These are phyloP conservation scores for Gracilaria caudata DNA, from an alignment of 23 red algal genomes.

Conservation along the genomic window DNA sequence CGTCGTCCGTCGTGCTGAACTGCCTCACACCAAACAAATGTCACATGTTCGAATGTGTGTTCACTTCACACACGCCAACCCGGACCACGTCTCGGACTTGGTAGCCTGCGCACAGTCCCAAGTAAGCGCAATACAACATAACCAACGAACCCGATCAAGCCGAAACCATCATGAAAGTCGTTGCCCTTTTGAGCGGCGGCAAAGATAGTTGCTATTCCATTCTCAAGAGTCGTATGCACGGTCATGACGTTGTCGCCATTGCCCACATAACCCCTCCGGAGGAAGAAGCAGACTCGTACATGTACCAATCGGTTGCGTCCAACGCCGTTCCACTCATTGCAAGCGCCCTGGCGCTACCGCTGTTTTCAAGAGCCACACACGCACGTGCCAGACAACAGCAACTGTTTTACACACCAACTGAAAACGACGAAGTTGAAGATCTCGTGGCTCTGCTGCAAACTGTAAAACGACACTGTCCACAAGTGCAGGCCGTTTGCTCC, in stretches of 20 bases:
- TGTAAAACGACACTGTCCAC: constrained; percentile 46
- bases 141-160: background rate
- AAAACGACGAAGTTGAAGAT: constrained; percentile 86
- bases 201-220: constrained; percentile 90
- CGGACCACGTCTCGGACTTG: background rate
- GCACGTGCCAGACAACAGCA: constrained; percentile 8
- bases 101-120: background rate
- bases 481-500: constrained; percentile 69
- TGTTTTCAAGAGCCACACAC: constrained; percentile 18
- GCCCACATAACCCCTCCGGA: constrained; percentile 79
- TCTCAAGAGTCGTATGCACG: constrained; percentile 51
- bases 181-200: constrained; percentile 92
- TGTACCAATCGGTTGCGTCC: constrained; percentile 93
- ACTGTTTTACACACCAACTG: constrained; percentile 49
- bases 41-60: background rate
- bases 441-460: constrained; percentile 61
- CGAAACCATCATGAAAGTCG: constrained; percentile 50
- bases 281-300: constrained; percentile 86
- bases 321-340: constrained; percentile 61
- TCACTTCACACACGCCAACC: background rate
- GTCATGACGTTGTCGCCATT: constrained; percentile 83
- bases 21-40: too few species aligned
- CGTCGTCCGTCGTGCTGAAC: background rate
- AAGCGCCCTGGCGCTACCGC: constrained; percentile 38
- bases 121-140: background rate